Evolutionary conservation across 2,329 filamentous ascomycete genomes (phyloP), one percentile per base, ranked within the genome.

Genomic region (Dactylellina cionopaga): DNA sequence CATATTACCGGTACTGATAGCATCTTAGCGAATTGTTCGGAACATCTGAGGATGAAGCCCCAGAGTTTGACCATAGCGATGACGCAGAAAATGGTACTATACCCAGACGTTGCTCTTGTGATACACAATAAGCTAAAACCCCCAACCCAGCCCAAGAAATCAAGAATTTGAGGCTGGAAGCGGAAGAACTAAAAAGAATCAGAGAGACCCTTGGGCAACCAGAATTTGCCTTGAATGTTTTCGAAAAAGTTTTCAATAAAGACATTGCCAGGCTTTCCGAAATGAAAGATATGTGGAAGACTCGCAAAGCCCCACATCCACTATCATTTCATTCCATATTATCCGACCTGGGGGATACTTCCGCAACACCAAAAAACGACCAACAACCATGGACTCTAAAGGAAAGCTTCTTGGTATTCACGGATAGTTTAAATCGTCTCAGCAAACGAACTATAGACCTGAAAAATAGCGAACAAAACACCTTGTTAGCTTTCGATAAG

Each of bases 231-330:
- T 85, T 88, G 75, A 86, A 91, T 78, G 87, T 99, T 0, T 98
- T 98, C 78, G 87, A 96, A 78, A 99, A 98, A 80, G 93, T 98
- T 2, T 99, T 95, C 81, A 87, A 88, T 74, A 84, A 90, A 52
- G 95, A 99, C 78, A 90, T 99, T 60, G 84, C 90, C 75, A 87
- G 95, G 13, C 80, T 99, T 63, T 86, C 89, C 39, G 90, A 89
- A 11, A 96, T 97, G 87, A 90, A 95, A 78, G 94, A 96, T 74
- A 96, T 98, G 92, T 99, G 95, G 95, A 96, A 92, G 81, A 88
- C 87, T 2, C 87, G 92, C 75, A 87, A 87, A 74, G 84, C 89
- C 1, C 95, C 94, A 0, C 60, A n/a, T 15, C 69, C 69, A 5
- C 19, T 65, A 24, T 56, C 60, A 10, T 66, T 66, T 25, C 6